phyloP scores from a whole-genome alignment of 345 rosid species.

The Eucalyptus sp. region DNA sequence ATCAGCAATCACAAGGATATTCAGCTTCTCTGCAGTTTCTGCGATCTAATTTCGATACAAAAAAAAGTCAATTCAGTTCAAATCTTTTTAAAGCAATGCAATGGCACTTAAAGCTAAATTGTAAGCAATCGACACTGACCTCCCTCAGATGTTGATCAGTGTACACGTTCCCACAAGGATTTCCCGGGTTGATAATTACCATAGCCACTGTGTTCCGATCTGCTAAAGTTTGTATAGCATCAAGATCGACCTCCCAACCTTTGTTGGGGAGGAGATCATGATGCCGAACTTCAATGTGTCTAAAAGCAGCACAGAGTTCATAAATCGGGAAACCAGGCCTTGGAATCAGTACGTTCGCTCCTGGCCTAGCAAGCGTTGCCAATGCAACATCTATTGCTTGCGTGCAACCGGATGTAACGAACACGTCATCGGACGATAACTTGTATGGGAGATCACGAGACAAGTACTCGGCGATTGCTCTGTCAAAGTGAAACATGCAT shows the following conservation, averaged over 20 bases:
- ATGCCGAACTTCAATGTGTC: conserved; percentile 66
- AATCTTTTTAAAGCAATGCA: neutral
- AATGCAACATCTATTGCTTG: conserved; percentile 93
- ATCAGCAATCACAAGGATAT: conserved; percentile 75
- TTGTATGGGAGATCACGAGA: conserved; percentile 79
- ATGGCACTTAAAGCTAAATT: neutral
- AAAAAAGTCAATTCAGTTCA: neutral
- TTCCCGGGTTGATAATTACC: conserved; percentile 87
- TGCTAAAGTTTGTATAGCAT: conserved; percentile 49
- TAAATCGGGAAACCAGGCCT: conserved; percentile 92
- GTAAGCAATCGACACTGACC: conserved; percentile 20
- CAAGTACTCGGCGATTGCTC: conserved; percentile 77
- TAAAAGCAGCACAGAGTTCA: conserved; percentile 67
- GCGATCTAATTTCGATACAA: conserved; percentile 45
- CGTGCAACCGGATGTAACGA: conserved; percentile 85
- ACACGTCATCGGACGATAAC: conserved; percentile 67
- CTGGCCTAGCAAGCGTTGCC: conserved; percentile 64
- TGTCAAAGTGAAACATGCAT: conserved; percentile 3
- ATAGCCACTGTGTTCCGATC: conserved; percentile 74
- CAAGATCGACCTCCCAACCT: conserved; percentile 84
- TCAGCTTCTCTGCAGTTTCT: conserved; percentile 61
- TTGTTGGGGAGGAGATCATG: conserved; percentile 74
- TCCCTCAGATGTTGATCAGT: conserved; percentile 63
- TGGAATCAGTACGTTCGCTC: conserved; percentile 75
- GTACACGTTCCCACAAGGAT: conserved; percentile 90